Conservation (phyloP, 257 asterid species). For the Scutellaria baicalensis region DNA sequence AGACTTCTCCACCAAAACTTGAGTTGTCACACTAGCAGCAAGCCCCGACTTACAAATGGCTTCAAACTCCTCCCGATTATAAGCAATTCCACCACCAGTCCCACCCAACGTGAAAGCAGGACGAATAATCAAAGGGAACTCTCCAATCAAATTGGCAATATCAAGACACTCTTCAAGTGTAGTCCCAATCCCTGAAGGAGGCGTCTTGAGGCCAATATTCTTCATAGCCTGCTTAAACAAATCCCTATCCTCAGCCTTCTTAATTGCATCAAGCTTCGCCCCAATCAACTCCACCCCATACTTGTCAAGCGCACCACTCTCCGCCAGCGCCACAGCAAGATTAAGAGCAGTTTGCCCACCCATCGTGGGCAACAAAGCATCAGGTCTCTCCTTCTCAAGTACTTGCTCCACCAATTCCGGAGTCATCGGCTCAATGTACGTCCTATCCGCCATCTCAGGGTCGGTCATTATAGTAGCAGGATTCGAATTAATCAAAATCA, state of each 20-base stretch:
- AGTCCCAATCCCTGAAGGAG: conserved; percentile 93
- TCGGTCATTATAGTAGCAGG: conserved; percentile 99
- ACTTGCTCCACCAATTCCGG: conserved; percentile 95
- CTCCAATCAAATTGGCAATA: conserved; percentile 77
- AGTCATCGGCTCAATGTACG: conserved; percentile 97
- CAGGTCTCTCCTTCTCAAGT: conserved; percentile 89
- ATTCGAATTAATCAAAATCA: conserved; percentile 79
- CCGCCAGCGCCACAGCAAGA: conserved; percentile 89
- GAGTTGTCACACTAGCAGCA: conserved; percentile 91
- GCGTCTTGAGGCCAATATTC: conserved; percentile 87
- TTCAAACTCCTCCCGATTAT: conserved; percentile 90
- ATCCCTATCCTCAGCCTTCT: conserved; percentile 97
- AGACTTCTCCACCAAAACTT: conserved; percentile 93
- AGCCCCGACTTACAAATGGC: conserved; percentile 91
- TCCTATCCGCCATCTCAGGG: conserved; percentile 84
- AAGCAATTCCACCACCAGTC: conserved; percentile 98
- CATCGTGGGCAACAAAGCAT: conserved; percentile 94
- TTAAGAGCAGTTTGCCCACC: conserved; percentile 99
- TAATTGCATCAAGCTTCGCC: conserved; percentile 89
- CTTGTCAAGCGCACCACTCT: conserved; percentile 87
- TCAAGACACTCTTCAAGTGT: conserved; percentile 83
- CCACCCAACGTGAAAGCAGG: conserved; percentile 98
- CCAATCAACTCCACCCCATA: conserved; percentile 97
- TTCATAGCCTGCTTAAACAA: conserved; percentile 90
- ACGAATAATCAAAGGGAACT: conserved; percentile 87